Evolutionary conservation across 2,329 filamentous ascomycete species (phyloP).

Genomic region (Fusarium udum): DNA sequence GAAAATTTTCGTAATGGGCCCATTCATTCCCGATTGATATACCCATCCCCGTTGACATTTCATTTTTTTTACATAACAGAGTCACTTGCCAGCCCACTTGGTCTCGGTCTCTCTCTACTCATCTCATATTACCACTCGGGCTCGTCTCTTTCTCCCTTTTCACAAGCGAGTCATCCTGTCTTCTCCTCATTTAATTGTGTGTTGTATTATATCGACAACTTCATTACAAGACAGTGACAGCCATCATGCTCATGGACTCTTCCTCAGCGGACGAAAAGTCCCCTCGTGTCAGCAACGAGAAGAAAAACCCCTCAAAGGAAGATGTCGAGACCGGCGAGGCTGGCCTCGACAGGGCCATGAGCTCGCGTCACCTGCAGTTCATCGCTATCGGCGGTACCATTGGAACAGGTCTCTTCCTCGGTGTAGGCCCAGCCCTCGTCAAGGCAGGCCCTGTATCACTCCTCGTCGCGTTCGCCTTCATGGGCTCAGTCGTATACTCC

Average conservation of each 20-base stretch:
- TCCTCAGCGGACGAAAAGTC: constrained; percentile 44
- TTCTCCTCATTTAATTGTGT: neutral
- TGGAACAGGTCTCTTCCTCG: constrained; percentile 78
- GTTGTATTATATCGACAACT: neutral
- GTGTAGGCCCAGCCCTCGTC: constrained; percentile 69
- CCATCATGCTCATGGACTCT: constrained; percentile 36
- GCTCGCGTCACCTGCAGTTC: constrained; percentile 58
- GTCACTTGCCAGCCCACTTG: constrained; percentile 38
- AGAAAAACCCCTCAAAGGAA: constrained; percentile 32
- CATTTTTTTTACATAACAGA: constrained; percentile 44
- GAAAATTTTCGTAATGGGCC: constrained; percentile 42
- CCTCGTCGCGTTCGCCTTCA: constrained; percentile 73
- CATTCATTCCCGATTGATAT: constrained; percentile 36
- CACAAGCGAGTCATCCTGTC: constrained; percentile 17
- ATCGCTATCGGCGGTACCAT: constrained; percentile 70
- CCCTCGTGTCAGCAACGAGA: constrained; percentile 43
- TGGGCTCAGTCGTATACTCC: constrained; percentile 77
- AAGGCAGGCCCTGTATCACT: constrained; percentile 72
- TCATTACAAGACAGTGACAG: neutral
- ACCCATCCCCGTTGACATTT: constrained; percentile 21
- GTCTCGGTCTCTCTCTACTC: constrained; percentile 21
- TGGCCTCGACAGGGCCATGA: constrained; percentile 51
- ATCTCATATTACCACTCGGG: neutral
- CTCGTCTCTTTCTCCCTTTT: neutral
- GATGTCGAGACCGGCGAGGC: constrained; percentile 52